These are phyloP conservation scores for Dictyostelium citrinum DNA, from an alignment of 78 protist genomes.

Conservation along the genomic window DNA sequence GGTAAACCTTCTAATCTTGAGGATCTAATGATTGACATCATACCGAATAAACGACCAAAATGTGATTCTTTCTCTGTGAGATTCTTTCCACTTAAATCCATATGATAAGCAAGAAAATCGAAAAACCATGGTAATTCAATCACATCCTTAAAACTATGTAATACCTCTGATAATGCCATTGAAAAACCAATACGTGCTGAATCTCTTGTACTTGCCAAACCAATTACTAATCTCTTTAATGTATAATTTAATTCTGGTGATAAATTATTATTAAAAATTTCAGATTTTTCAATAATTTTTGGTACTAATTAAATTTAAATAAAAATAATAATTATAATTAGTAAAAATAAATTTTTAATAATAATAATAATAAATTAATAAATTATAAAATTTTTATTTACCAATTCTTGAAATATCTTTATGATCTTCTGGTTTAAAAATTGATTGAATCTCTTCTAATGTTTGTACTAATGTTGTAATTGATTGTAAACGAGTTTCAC, in stretches of 20 bases:
- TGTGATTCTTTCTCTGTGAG: conserved; percentile 21
- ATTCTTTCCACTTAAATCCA: conserved; percentile 40
- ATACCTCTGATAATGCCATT: conserved; percentile 36
- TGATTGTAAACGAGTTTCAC: conserved; percentile 25
- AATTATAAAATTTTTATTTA: no score
- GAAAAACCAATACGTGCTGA: conserved; percentile 58
- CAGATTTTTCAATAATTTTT: conserved; percentile 38
- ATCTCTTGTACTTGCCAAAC: conserved; percentile 57
- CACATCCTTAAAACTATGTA: neutral
- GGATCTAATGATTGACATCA: conserved; percentile 49
- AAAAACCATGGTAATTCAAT: conserved; percentile 48
- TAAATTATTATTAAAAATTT: neutral
- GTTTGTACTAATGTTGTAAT: conserved; percentile 29
- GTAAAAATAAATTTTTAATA: neutral
- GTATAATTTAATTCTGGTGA: conserved; percentile 62
- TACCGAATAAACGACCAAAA: conserved; percentile 68
- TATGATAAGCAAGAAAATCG: neutral
- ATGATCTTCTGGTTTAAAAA: conserved; percentile 60
- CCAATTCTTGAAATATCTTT: conserved; percentile 39
- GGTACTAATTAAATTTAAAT: neutral
- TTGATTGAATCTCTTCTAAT: conserved; percentile 13
- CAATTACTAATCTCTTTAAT: conserved; percentile 32
- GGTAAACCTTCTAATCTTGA: neutral
- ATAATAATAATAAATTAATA: no score
- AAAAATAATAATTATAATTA: neutral